Conservation (phyloP, 2,329 filamentous ascomycete species). For the Stachybotrys echinatus region DNA sequence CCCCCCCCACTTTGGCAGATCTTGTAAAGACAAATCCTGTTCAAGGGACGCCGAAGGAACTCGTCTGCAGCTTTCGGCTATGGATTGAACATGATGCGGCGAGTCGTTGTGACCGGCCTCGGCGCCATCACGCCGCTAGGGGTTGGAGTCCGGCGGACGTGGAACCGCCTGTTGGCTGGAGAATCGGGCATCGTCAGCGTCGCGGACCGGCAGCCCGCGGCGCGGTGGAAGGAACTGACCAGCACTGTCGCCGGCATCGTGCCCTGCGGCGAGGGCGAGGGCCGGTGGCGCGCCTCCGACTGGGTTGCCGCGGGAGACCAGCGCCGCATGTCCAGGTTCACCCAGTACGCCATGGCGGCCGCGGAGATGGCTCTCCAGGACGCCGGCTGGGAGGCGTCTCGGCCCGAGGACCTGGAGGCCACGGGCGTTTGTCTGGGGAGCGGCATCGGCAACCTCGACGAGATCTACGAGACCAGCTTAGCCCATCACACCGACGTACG, state of each 20-base stretch:
- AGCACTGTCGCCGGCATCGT: conserved; percentile 83
- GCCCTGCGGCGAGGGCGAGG: conserved; percentile 41
- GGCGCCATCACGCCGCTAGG: conserved; percentile 81
- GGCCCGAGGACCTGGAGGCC: conserved; percentile 59
- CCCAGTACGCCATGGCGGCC: conserved; percentile 86
- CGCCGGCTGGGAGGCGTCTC: conserved; percentile 66
- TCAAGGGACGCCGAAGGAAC: no score
- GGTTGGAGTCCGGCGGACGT: conserved; percentile 71
- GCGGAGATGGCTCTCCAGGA: conserved; percentile 81
- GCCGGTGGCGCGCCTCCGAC: conserved; percentile 47
- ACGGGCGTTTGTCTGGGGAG: conserved; percentile 93
- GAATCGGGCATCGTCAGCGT: conserved; percentile 78
- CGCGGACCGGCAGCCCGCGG: conserved; percentile 49
- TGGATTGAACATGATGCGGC: conserved; percentile 52
- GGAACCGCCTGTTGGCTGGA: conserved; percentile 74
- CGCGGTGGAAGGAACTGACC: conserved; percentile 65
- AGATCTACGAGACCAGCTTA: conserved; percentile 79
- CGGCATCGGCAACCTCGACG: conserved; percentile 90
- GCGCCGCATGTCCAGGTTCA: conserved; percentile 83
- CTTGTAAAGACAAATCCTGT: no score
- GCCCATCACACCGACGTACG: conserved; percentile 68
- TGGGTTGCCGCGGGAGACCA: conserved; percentile 51
- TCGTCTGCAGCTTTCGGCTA: conserved; percentile 14
- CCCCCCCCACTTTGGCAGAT: no score
- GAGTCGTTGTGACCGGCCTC: conserved; percentile 79